Base-by-base conservation (phyloP, 2,329 filamentous ascomycete genomes). In the Ophiostoma australiae region DNA sequence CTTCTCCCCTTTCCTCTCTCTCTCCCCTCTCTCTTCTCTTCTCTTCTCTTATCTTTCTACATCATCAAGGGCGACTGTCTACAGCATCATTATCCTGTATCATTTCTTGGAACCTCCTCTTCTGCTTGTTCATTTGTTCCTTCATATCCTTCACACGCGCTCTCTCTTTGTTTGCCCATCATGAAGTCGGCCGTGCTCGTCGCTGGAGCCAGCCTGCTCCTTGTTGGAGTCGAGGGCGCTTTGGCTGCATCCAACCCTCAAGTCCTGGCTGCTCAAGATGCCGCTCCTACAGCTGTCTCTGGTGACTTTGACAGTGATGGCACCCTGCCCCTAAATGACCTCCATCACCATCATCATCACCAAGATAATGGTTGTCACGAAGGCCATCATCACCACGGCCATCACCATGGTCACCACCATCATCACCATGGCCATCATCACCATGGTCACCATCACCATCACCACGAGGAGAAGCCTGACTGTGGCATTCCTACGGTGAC, bases 161-260 rank as follows among this genome's bases (percentile, higher is more conserved):
- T 69, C 8, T 37, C n/a, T 55, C 33, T 55, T 48, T 17, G 23
- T 37, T 63, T 48, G 31, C 67, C n/a, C 73, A 72, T 48, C 68
- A 74, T 74, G 73, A 74, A 73, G 72, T 70, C 73, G 27, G 23
- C 70, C 13, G 61, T 72, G 5, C 48, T 74, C 20, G n/a, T 74
- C 33, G 41, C 73, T 20, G 66, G 73, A n/a, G 71, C 71, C 17
- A 69, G 68, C 27, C 58, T 73, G 39, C 70, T 72, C 37, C 20
- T 74, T 17, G 65, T 63, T 52, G 48, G 70, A 15, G 71, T 71
- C 20, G 71, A 73, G n/a, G 66, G 71, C 41, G 44, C n/a, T 65
- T 69, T 48, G 37, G 68, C 55, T 52, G 11, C 39, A 20, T 23
- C 39, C 17, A 66, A 48, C 23, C 31, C 58, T 68, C 44, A 58